Percentiles rank a stretch among this genome's conserved stretches.
These are phyloP conservation scores for Lasiodiplodia gonubiensis DNA, from an alignment of 2,329 filamentous ascomycete genomes.

Conservation along the genomic window DNA sequence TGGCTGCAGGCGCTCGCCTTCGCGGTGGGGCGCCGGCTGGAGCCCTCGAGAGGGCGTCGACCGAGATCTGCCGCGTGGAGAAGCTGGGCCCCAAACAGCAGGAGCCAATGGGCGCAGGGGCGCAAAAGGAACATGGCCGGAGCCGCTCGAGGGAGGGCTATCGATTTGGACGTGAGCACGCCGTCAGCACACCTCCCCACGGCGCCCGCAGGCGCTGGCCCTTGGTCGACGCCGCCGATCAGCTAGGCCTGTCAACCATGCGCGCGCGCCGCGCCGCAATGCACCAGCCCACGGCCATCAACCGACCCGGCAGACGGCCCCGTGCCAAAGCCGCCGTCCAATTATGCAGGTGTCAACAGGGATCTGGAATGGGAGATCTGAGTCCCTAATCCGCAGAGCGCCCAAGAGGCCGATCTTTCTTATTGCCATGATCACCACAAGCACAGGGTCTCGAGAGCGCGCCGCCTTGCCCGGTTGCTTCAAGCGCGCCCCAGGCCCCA, in stretches of 20 bases:
- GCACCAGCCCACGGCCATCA: constrained; percentile 24
- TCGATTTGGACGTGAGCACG: constrained; percentile 24
- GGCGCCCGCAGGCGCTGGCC: constrained; percentile 9
- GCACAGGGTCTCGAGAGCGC: constrained; percentile 26
- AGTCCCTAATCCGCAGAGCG: constrained; percentile 26
- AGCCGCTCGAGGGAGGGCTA: neutral
- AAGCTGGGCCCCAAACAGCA: constrained; percentile 27
- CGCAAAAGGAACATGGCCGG: constrained; percentile 4
- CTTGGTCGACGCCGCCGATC: constrained; percentile 14
- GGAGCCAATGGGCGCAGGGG: constrained; percentile 16
- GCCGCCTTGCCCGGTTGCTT: constrained; percentile 11
- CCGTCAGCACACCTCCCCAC: constrained; percentile 23
- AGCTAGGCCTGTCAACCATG: constrained; percentile 24
- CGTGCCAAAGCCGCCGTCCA: constrained; percentile 28
- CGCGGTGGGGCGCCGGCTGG: constrained; percentile 21
- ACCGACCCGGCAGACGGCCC: constrained; percentile 28
- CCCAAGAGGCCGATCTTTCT: constrained; percentile 29
- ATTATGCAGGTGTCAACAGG: constrained; percentile 29
- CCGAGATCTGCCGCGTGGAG: constrained; percentile 29
- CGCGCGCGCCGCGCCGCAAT: constrained; percentile 29
- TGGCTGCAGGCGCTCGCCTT: constrained; percentile 22
- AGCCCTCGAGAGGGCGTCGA: neutral
- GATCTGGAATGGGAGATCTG: constrained; percentile 28
- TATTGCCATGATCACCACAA: constrained; percentile 30
- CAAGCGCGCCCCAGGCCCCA: constrained; percentile 8